Evolutionary conservation across 2,329 filamentous ascomycete species (phyloP), one percentile per base, ranked within the genome.

Genomic region (Proliferodiscus dingleyae): DNA sequence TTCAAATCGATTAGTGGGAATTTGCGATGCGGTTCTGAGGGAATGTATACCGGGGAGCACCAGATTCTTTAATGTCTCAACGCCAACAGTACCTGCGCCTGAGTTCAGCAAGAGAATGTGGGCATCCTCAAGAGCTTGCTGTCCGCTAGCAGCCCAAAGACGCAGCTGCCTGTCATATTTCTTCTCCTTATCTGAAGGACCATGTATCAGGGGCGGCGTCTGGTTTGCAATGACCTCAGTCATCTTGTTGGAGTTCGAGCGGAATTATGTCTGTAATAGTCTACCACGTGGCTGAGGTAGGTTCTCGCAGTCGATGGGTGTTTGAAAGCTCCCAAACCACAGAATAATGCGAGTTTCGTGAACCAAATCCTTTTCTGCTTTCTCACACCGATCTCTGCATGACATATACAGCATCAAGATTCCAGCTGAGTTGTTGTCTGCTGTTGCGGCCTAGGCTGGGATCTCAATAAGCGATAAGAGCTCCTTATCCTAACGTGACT

Each of bases 31-130:
- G 15, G 18, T 16, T 29, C 1, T 3, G 3, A 11, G 19, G n/a
- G 22, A 37, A 30, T 32, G 56, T 66, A 44, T 66, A 81, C 83
- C 88, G 46, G 93, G 93, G 7, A 98, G 72, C 3, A 98, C 87
- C n/a, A 98, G 79, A 63, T 98, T 98, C 74, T 98, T 98, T 51
- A 98, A 76, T 0, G 90, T 83, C 67, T 98, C 93, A 10, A 94
- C 77, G 11, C 90, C 93, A 26, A 89, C 87, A 2, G 89, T 87
- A 8, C 91, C 91, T n/a, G 85, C 70, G 2, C 89, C 86, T 1
- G 85, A 87, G 67, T 95, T 96, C 50, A 98, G 72, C 4, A 98
- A 76, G 10, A 97, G 78, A n/a, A 98, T 83, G 56, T 94, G 87
- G 18, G 93, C 87, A 46, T 89, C 81, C 66, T 98, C 94, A 2